Conservation (phyloP, 2,329 filamentous ascomycete genomes). For the Chaetomium olivaceum region DNA sequence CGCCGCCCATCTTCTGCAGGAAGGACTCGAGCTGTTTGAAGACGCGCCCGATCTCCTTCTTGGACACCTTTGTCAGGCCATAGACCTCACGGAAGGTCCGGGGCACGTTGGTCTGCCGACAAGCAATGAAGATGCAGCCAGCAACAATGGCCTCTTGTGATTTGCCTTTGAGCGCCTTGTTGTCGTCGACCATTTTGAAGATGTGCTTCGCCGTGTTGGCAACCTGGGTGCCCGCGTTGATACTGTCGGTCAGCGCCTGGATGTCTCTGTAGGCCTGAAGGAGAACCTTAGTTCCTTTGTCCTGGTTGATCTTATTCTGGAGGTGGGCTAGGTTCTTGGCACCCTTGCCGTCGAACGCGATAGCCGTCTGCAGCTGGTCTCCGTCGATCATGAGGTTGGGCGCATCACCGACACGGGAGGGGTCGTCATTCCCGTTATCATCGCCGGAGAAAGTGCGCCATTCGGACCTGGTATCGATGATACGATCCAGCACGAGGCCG, state of each 20-base stretch:
- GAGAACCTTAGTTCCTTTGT: conserved; percentile 47
- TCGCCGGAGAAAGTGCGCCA: conserved; percentile 99
- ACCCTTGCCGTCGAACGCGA: conserved; percentile 76
- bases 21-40: conserved; percentile 94
- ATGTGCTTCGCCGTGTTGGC: conserved; percentile 91
- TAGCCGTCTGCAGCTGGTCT: conserved; percentile 83
- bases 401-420: conserved; percentile 94
- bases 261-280: conserved; percentile 89
- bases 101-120: conserved; percentile 81
- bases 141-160: conserved; percentile 91
- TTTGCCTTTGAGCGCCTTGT: conserved; percentile 93
- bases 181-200: conserved; percentile 92
- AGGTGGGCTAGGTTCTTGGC: conserved; percentile 75
- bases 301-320: conserved; percentile 59
- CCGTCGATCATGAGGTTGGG: conserved; percentile 88
- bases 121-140: conserved; percentile 96
- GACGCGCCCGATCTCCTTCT: conserved; percentile 95
- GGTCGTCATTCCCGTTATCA: conserved; percentile 93
- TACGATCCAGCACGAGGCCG: conserved; percentile 85
- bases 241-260: conserved; percentile 79
- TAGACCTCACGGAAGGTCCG: conserved; percentile 95
- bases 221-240: conserved; percentile 76
- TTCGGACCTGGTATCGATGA: conserved; percentile 94
- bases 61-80: conserved; percentile 86
- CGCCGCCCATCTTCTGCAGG: conserved; percentile 64